A percentile compares a stretch with the other conserved stretches of the same genome.
These are phyloP conservation scores for Sporothrix mexicana DNA, from an alignment of 2,329 filamentous ascomycete genomes.

Conservation along the genomic window DNA sequence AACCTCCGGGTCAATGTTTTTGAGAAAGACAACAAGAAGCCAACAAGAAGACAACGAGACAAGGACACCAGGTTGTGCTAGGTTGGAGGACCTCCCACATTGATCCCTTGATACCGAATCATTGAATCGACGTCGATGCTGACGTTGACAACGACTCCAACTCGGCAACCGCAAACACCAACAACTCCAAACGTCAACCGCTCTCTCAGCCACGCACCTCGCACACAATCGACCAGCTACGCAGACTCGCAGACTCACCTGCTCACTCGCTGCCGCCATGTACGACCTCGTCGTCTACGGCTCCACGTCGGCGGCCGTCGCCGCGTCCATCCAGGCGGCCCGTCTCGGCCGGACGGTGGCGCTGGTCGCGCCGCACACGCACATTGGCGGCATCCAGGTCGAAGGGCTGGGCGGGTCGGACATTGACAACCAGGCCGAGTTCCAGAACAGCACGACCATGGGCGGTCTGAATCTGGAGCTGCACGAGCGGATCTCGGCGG, in stretches of 20 bases:
- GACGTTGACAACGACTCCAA: background rate
- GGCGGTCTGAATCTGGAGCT: constrained; percentile 20
- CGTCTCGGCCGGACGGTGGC: constrained; percentile 9
- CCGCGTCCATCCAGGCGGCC: constrained; percentile 27
- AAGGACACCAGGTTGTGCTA: background rate
- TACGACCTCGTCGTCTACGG: constrained; percentile 28
- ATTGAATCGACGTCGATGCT: background rate
- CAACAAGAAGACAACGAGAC: background rate
- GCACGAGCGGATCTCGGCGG: constrained; percentile 21
- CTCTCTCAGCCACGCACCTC: background rate
- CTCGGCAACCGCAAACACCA: too few species aligned
- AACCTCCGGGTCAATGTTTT: background rate
- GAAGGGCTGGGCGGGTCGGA: constrained; percentile 28
- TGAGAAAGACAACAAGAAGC: background rate
- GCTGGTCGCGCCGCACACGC: constrained; percentile 11
- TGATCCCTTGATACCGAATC: background rate
- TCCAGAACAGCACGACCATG: constrained; percentile 29
- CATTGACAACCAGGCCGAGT: constrained; percentile 31
- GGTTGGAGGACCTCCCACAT: too few species aligned
- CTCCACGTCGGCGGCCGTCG: constrained; percentile 27
- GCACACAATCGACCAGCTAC: background rate
- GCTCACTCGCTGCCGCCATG: background rate
- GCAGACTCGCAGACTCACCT: background rate
- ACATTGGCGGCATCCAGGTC: constrained; percentile 28
- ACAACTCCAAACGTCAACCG: background rate